A percentile compares a stretch with the other conserved stretches of the same genome.
phyloP scores from a whole-genome alignment of 2,329 filamentous ascomycete species.

The Ceratocystis lukuohia region DNA sequence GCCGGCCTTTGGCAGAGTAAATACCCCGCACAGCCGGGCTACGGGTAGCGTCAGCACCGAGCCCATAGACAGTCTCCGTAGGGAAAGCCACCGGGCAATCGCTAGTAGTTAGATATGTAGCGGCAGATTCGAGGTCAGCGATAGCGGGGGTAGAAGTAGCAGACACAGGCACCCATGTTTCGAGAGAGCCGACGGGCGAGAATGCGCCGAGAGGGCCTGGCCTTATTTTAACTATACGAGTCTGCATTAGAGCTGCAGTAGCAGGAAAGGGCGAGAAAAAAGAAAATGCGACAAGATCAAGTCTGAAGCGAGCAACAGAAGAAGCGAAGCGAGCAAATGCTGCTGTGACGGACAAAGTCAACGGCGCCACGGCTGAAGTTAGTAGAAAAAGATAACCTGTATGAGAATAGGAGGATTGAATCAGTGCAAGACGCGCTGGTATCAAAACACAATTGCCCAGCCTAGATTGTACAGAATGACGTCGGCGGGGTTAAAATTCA shows the following conservation, averaged over 20 bases:
- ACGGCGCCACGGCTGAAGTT: conserved; percentile 1
- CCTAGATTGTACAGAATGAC: background rate
- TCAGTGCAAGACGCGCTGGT: background rate
- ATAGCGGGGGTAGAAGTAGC: conserved; percentile 22
- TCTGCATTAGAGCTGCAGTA: conserved; percentile 27
- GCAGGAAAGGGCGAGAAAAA: background rate
- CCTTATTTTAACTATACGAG: conserved; percentile 29
- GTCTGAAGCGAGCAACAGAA: background rate
- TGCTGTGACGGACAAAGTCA: background rate
- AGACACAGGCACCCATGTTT: conserved; percentile 32
- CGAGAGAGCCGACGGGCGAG: conserved; percentile 26
- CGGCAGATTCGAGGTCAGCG: conserved; percentile 46
- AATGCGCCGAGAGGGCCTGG: conserved; percentile 28
- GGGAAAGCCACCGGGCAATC: conserved; percentile 83
- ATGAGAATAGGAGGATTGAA: background rate
- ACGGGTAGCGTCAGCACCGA: conserved; percentile 90
- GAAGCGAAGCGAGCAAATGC: background rate
- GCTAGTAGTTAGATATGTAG: conserved; percentile 47
- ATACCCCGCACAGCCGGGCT: conserved; percentile 78
- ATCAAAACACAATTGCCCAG: background rate
- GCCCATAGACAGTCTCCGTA: conserved; percentile 92
- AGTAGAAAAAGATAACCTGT: background rate
- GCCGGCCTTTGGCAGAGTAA: conserved; percentile 77
- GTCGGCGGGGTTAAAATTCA: conserved; percentile 6
- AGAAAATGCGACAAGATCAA: conserved; percentile 6